phyloP scores from a whole-genome alignment of 2,329 filamentous ascomycete genomes.

The Calonectria leucothoes region DNA sequence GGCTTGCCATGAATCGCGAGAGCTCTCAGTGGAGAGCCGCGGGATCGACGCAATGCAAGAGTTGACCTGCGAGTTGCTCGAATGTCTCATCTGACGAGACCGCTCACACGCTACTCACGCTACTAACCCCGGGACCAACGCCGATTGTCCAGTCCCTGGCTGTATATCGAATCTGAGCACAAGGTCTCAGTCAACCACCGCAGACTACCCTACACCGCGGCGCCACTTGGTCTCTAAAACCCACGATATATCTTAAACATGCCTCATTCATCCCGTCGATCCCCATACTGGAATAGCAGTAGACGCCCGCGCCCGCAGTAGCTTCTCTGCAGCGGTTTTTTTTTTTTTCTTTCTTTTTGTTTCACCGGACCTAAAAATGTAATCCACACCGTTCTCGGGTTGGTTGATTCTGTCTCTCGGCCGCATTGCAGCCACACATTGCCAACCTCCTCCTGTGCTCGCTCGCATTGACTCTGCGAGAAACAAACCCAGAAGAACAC shows the following conservation, averaged over 20 bases:
- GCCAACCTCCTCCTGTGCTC: background rate
- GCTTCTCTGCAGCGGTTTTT: background rate
- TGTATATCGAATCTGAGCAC: slow-evolving; percentile 5
- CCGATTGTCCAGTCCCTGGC: background rate
- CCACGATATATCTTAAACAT: slow-evolving; percentile 26
- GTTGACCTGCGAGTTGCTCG: background rate
- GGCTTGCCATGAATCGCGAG: slow-evolving; percentile 6
- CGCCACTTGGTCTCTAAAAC: slow-evolving; percentile 11
- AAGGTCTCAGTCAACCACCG: slow-evolving; percentile 9
- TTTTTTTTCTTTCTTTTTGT: background rate
- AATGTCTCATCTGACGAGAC: slow-evolving; percentile 1
- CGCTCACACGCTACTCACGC: background rate
- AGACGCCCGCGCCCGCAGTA: background rate
- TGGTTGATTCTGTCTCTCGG: background rate
- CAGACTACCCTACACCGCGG: slow-evolving; percentile 1
- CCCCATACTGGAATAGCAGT: slow-evolving; percentile 1
- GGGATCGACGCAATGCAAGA: background rate
- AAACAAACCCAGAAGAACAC: background rate
- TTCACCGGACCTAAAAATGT: background rate
- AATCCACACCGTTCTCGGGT: background rate
- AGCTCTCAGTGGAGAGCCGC: background rate
- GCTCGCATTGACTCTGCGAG: slow-evolving; percentile 1
- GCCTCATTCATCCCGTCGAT: slow-evolving; percentile 17
- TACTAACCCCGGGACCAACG: background rate
- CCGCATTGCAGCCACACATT: slow-evolving; percentile 4